Evolutionary conservation across 495 filamentous ascomycete genomes (phyloP).

Genomic region (Jackrogersella minutella): DNA sequence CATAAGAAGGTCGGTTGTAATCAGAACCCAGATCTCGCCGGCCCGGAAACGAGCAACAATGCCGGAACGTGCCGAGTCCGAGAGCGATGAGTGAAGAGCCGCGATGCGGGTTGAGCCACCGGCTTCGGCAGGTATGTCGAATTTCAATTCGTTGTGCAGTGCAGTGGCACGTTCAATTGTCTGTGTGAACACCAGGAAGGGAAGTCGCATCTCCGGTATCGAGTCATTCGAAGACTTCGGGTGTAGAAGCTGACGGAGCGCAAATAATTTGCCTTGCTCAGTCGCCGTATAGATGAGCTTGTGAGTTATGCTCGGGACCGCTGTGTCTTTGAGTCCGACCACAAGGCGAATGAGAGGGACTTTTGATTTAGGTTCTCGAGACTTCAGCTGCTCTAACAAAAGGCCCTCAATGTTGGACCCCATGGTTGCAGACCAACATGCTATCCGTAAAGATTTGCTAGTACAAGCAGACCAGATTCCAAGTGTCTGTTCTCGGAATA

Average conservation of each 20-base stretch:
- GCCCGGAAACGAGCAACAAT: constrained; percentile 90
- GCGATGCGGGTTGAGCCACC: constrained; percentile 88
- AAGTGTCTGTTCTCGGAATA: constrained; percentile 90
- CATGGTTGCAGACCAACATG: constrained; percentile 97
- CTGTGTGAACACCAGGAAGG: constrained; percentile 94
- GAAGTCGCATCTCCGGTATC: constrained; percentile 73
- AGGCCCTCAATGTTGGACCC: constrained; percentile 88
- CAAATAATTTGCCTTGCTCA: constrained; percentile 92
- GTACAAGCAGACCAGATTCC: constrained; percentile 82
- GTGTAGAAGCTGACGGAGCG: constrained; percentile 89
- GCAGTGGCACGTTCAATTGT: constrained; percentile 89
- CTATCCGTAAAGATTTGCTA: constrained; percentile 70
- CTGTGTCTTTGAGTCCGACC: constrained; percentile 93
- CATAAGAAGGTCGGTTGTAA: constrained; percentile 91
- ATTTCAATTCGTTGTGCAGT: constrained; percentile 87
- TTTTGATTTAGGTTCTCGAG: constrained; percentile 61
- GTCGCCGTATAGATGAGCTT: constrained; percentile 89
- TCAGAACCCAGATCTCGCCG: constrained; percentile 94
- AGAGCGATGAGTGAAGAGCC: constrained; percentile 86
- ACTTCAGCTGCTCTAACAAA: constrained; percentile 58
- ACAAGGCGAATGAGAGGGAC: constrained; percentile 79
- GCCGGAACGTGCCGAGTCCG: constrained; percentile 73
- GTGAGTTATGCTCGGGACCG: constrained; percentile 89
- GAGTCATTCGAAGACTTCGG: constrained; percentile 68
- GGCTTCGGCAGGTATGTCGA: constrained; percentile 89